Evolutionary conservation across 352 stramenopile genomes (phyloP).

Genomic region (Phytophthora litchii): DNA sequence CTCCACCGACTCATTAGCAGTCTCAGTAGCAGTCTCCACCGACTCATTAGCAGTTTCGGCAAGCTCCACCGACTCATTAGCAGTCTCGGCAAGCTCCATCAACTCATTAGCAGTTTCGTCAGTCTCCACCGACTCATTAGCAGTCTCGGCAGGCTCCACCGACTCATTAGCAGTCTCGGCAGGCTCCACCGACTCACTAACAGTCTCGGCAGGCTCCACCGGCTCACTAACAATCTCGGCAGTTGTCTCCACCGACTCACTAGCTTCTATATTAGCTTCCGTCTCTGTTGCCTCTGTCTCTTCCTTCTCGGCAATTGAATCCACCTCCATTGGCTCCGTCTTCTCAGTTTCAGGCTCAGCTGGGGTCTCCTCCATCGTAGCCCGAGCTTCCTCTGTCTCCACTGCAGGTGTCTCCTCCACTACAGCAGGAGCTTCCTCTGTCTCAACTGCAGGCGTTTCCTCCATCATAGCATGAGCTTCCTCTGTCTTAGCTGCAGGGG

Average conservation of each 20-base stretch:
- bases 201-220: not conserved
- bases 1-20: not conserved
- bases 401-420: too few relatives aligned
- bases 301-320: not conserved
- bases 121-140: conserved; percentile 1
- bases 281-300: not conserved
- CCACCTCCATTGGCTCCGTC: not conserved
- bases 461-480: not conserved
- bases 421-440: too few relatives aligned
- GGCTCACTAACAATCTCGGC: not conserved
- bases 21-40: conserved; percentile 3
- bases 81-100: not conserved
- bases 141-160: conserved; percentile 1
- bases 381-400: too few relatives aligned
- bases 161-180: too few relatives aligned
- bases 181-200: conserved; percentile 1
- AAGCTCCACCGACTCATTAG: too few relatives aligned
- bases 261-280: not conserved
- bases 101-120: too few relatives aligned
- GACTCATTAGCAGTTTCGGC: too few relatives aligned
- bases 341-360: too few relatives aligned
- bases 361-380: not conserved
- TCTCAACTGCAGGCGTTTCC: not conserved
- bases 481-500: too few relatives aligned
- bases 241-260: not conserved